Evolutionary conservation across 1,284 basidiomycete species (phyloP), one percentile per base, ranked within the genome.

Genomic region (Apiotrichum gracile): DNA sequence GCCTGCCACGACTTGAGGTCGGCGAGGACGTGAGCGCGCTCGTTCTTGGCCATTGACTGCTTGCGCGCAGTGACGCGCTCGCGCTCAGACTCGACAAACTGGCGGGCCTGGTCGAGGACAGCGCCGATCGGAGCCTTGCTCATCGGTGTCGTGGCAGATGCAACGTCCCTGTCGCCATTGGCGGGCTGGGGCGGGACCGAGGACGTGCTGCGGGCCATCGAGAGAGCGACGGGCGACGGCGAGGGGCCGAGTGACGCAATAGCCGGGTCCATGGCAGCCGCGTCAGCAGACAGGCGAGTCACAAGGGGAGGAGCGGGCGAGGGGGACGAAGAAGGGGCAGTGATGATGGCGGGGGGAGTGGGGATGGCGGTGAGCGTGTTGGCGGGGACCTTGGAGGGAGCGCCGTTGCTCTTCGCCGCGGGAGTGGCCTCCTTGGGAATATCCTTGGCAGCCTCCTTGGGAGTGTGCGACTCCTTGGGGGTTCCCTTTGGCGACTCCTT

Each of bases 1-100:
- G 88, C 82, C 63, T 89, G 90, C 78, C 97, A 98, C 74, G 87
- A 87, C 69, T 91, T 83, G 47, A 97, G 78, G 47, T 97, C 93
- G 13, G 91, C 87, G 77, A 97, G 49, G 38, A 68, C 64, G 31
- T 61, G 58, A 26, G 73, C 69, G 42, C 72, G 60, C 72, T 97
- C 94, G 68, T 82, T 88, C 81, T 92, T 94, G 53, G 86, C 83
- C 46, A 94, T 78, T 22, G 87, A 87, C 66, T 91, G 88, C 76
- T 89, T 85, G 81, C 91, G 94, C 77, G 91, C 87, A 44, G 87
- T 86, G 51, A 93, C 77, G 51, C 88, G 82, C 66, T 93, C 86
- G 68, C 87, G 87, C 78, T 97, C 92, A 62, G 82, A 85, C 8
- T 86, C 85, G 37, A 96, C 90, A 65, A 94, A 96, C 64, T 89